Conservation (phyloP, 148 eudicot species). For the Polygonum maritimum region DNA sequence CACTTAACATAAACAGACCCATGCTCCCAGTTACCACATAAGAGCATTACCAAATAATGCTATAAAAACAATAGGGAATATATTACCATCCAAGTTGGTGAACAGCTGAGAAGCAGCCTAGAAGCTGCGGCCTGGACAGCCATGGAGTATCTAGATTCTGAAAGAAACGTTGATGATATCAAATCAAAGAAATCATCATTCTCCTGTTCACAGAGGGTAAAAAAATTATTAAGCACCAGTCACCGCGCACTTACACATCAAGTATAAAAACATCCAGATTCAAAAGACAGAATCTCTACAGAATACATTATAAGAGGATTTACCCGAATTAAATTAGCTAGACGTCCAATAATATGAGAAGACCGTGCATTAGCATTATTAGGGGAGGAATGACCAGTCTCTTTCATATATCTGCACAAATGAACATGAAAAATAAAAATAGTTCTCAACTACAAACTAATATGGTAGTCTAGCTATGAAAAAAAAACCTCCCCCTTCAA, state of each 20-base stretch:
- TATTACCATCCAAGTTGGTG: conserved; percentile 83
- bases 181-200: conserved; percentile 94
- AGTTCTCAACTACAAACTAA: neutral
- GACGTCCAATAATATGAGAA: conserved; percentile 72
- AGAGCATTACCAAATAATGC: neutral
- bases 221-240: conserved; percentile 3
- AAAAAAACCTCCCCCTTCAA: neutral
- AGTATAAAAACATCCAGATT: neutral
- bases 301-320: neutral
- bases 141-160: conserved; percentile 64
- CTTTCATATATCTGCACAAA: conserved; percentile 62
- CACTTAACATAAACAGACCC: conserved; percentile 7
- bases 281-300: neutral
- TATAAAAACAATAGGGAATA: neutral
- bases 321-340: conserved; percentile 81
- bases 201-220: conserved; percentile 42
- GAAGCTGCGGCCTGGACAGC: conserved; percentile 78
- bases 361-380: conserved; percentile 53
- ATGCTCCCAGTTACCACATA: neutral
- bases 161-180: conserved; percentile 69
- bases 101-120: conserved; percentile 87
- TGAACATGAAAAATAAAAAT: neutral
- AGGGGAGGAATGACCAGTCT: conserved; percentile 52
- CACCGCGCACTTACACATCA: neutral
- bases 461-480: neutral